Conservation (phyloP, 805 yeast species). For the Cyberlindnera mycetangii region DNA sequence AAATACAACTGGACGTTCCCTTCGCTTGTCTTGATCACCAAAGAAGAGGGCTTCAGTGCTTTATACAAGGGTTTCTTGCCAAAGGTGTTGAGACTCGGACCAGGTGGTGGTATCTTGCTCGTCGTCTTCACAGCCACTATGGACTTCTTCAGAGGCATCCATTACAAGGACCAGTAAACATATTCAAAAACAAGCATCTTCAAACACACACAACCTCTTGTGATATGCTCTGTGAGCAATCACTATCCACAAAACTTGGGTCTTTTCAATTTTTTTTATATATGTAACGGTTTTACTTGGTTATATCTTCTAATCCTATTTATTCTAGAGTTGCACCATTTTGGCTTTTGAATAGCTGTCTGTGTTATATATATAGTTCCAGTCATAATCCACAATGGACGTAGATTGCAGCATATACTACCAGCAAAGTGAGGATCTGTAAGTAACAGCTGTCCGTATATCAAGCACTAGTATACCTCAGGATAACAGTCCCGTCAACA, state of each 20-base stretch:
- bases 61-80: slow-evolving; percentile 96
- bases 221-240: neutral
- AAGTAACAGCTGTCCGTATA: no score
- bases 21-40: slow-evolving; percentile 65
- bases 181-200: neutral
- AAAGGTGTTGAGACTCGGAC: slow-evolving; percentile 94
- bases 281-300: no score
- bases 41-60: slow-evolving; percentile 91
- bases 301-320: slow-evolving; percentile 1
- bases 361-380: neutral
- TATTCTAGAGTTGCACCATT: slow-evolving; percentile 3
- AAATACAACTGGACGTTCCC: slow-evolving; percentile 94
- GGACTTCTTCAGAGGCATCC: slow-evolving; percentile 76
- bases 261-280: no score
- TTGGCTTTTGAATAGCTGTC: slow-evolving; percentile 8
- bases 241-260: neutral
- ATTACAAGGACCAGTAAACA: slow-evolving; percentile 18
- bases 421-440: no score
- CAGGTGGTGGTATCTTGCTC: slow-evolving; percentile 97
- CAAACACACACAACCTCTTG: neutral
- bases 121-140: slow-evolving; percentile 94
- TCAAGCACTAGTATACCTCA: slow-evolving; percentile 34
- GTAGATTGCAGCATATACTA: no score
- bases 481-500: slow-evolving; percentile 52
- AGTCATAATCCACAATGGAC: neutral